Evolutionary conservation across 2,329 filamentous ascomycete genomes (phyloP).

Genomic region (Xylogone sp.): DNA sequence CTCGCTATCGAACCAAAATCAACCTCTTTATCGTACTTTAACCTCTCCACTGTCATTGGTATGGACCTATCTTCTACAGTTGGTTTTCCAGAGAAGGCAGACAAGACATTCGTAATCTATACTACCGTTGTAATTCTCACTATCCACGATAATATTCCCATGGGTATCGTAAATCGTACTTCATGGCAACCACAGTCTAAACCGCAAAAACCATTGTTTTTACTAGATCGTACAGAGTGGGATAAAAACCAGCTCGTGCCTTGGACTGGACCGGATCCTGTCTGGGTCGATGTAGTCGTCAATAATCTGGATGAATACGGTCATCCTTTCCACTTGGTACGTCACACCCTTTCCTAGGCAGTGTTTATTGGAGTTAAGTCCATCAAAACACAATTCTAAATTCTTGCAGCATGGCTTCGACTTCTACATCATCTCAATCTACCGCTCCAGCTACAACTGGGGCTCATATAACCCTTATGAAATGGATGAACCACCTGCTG

Average conservation of each 20-base stretch:
- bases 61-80: not conserved
- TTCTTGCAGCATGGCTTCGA: conserved; percentile 20
- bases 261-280: conserved; percentile 16
- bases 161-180: conserved; percentile 21
- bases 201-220: conserved; percentile 11
- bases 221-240: conserved; percentile 13
- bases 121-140: conserved; percentile 16
- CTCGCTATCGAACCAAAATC: not conserved
- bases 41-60: conserved; percentile 11
- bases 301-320: conserved; percentile 24
- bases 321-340: conserved; percentile 22
- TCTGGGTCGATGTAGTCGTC: conserved; percentile 22
- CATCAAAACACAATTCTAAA: too few species aligned
- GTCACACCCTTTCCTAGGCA: not conserved
- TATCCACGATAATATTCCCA: conserved; percentile 14
- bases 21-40: not conserved
- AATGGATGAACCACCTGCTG: conserved; percentile 12
- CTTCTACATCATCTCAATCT: conserved; percentile 18
- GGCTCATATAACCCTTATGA: conserved; percentile 23
- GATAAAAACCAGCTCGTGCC: conserved; percentile 20
- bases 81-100: conserved; percentile 3
- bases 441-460: conserved; percentile 20
- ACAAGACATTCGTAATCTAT: conserved; percentile 15
- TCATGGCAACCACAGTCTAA: conserved; percentile 15
- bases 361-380: not conserved